A percentile compares a stretch with the other conserved stretches of the same genome.
These are phyloP conservation scores for Dentiscutata heterogama DNA, from an alignment of 371 early-diverging fungal species.

Conservation along the genomic window DNA sequence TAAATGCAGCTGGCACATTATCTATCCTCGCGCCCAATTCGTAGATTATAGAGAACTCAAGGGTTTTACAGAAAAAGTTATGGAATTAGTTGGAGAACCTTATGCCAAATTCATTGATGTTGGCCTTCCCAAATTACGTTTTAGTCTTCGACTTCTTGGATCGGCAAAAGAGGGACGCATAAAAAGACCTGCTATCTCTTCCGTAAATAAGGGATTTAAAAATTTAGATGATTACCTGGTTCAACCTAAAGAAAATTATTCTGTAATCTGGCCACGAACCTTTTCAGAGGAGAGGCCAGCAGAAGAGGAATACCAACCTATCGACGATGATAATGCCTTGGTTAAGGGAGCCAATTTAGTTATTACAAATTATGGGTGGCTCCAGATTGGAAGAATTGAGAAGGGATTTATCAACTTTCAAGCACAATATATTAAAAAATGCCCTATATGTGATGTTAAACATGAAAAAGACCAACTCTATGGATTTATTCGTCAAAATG, in stretches of 20 bases:
- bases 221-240: slow-evolving; percentile 40
- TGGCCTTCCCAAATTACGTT: slow-evolving; percentile 10
- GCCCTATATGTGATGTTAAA: too few relatives aligned
- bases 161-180: slow-evolving; percentile 30
- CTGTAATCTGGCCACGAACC: slow-evolving; percentile 39
- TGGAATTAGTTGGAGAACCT: slow-evolving; percentile 16
- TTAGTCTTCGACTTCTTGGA: slow-evolving; percentile 39
- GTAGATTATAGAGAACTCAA: too few relatives aligned
- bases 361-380: too few relatives aligned
- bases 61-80: slow-evolving; percentile 24
- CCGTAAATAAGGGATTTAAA: neutral
- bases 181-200: slow-evolving; percentile 40
- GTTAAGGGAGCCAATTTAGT: too few relatives aligned
- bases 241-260: slow-evolving; percentile 40
- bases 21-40: too few relatives aligned
- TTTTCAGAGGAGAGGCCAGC: slow-evolving; percentile 21
- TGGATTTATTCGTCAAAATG: slow-evolving; percentile 40
- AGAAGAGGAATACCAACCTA: slow-evolving; percentile 42
- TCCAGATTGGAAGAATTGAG: too few relatives aligned
- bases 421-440: slow-evolving; percentile 33
- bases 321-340: slow-evolving; percentile 38
- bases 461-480: slow-evolving; percentile 36
- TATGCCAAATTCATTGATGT: slow-evolving; percentile 35
- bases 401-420: too few relatives aligned
- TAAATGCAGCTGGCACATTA: too few relatives aligned